A percentile compares a stretch with the other conserved stretches of the same genome.
Conservation (phyloP, 2,329 filamentous ascomycete genomes). For the Canariomyces notabilis region DNA sequence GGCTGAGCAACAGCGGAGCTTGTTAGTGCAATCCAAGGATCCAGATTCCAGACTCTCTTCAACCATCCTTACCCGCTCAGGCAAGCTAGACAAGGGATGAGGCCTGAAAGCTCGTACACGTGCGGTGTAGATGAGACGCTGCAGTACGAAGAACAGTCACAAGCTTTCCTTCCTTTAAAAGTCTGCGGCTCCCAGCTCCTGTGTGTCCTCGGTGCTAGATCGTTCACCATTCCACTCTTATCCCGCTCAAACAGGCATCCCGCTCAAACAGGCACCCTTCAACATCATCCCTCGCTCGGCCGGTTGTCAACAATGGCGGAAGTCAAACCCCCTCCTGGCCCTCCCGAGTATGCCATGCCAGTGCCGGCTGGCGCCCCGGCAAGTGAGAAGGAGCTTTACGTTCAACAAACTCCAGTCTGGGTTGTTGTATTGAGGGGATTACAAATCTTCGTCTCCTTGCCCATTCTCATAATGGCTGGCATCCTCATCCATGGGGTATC, state of each 20-base stretch:
- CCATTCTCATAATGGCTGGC: conserved; percentile 26
- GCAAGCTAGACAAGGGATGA: no score
- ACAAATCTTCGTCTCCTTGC: conserved; percentile 27
- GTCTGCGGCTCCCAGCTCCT: no score
- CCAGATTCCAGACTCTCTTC: no score
- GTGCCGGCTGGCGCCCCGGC: neutral
- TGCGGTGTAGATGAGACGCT: no score
- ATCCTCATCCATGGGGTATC: conserved; percentile 29
- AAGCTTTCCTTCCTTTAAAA: no score
- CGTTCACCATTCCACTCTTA: neutral
- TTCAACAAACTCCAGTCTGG: conserved; percentile 27
- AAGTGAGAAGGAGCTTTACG: conserved; percentile 15
- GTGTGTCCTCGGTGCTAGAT: no score
- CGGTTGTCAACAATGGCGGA: conserved; percentile 3
- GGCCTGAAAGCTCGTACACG: no score
- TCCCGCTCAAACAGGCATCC: neutral
- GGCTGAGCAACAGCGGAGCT: neutral
- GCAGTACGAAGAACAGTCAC: no score
- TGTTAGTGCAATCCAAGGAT: no score
- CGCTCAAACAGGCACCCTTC: neutral
- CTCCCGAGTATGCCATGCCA: neutral
- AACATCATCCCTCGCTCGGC: neutral
- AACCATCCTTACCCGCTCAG: no score
- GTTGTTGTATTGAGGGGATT: conserved; percentile 26
- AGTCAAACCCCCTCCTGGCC: neutral